These are phyloP conservation scores for Lepraria neglecta DNA, from an alignment of 495 filamentous ascomycete genomes.

Conservation along the genomic window DNA sequence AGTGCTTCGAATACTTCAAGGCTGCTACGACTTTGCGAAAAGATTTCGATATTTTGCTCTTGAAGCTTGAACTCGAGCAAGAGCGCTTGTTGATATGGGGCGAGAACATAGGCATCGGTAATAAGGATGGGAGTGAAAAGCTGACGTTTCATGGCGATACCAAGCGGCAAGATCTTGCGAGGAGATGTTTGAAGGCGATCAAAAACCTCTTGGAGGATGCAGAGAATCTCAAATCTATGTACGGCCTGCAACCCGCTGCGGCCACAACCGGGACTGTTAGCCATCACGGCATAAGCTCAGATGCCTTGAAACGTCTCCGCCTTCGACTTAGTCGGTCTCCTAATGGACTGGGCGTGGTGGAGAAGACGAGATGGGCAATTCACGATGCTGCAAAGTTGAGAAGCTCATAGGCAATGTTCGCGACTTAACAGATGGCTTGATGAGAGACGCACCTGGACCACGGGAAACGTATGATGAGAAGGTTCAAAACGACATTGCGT, in stretches of 20 bases:
- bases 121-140: background rate
- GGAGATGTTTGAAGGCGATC: slow-evolving; percentile 8
- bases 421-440: slow-evolving; percentile 14
- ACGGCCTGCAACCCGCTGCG: background rate
- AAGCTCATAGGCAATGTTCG: slow-evolving; percentile 7
- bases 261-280: background rate
- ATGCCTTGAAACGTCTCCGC: slow-evolving; percentile 15
- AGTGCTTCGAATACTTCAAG: slow-evolving; percentile 12
- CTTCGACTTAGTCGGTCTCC: background rate
- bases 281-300: slow-evolving; percentile 5
- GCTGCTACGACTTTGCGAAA: slow-evolving; percentile 5
- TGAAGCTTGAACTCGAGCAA: slow-evolving; percentile 13
- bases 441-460: background rate
- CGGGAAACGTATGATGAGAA: slow-evolving; percentile 9
- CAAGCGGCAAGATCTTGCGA: background rate
- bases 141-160: too few species aligned
- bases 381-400: slow-evolving; percentile 14
- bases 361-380: slow-evolving; percentile 17
- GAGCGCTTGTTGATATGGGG: slow-evolving; percentile 17
- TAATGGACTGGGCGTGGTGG: background rate
- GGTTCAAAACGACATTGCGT: slow-evolving; percentile 17
- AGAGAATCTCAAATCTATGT: slow-evolving; percentile 1
- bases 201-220: slow-evolving; percentile 9
- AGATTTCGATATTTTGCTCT: slow-evolving; percentile 9
- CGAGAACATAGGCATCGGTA: slow-evolving; percentile 7